Conservation (phyloP, 1,139 yeast species). For the Diutina sp. region DNA sequence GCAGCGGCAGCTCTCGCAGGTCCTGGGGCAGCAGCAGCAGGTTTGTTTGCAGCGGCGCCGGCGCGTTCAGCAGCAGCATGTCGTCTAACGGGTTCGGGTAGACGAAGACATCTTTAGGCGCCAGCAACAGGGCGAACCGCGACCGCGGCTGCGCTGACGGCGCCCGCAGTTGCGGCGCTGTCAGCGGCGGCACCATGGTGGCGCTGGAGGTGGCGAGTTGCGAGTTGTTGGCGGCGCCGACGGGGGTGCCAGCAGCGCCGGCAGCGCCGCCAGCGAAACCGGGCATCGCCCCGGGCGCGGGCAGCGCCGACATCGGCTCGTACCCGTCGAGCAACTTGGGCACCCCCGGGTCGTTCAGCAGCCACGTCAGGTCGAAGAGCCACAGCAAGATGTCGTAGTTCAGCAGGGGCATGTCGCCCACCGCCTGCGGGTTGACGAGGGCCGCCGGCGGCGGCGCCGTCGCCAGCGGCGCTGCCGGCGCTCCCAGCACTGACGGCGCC, state of each 20-base stretch:
- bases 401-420: not conserved
- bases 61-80: not conserved
- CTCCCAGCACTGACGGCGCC: not conserved
- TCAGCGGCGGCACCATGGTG: not conserved
- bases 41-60: not conserved
- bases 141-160: not conserved
- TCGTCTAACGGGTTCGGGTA: not conserved
- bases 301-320: too few species aligned
- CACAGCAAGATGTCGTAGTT: not conserved
- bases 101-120: not conserved
- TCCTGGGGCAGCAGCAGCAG: not conserved
- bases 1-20: not conserved
- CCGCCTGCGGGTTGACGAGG: not conserved
- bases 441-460: not conserved
- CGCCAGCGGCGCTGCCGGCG: not conserved
- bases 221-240: not conserved
- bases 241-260: not conserved
- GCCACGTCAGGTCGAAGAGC: not conserved
- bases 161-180: not conserved
- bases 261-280: not conserved
- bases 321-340: too few species aligned
- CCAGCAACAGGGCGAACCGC: not conserved
- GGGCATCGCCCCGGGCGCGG: too few species aligned
- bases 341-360: not conserved
- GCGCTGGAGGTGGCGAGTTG: not conserved